Percentiles rank a stretch among this genome's conserved stretches.
Conservation (phyloP, 2,329 filamentous ascomycete genomes). For the Hyphodiscus sp. region DNA sequence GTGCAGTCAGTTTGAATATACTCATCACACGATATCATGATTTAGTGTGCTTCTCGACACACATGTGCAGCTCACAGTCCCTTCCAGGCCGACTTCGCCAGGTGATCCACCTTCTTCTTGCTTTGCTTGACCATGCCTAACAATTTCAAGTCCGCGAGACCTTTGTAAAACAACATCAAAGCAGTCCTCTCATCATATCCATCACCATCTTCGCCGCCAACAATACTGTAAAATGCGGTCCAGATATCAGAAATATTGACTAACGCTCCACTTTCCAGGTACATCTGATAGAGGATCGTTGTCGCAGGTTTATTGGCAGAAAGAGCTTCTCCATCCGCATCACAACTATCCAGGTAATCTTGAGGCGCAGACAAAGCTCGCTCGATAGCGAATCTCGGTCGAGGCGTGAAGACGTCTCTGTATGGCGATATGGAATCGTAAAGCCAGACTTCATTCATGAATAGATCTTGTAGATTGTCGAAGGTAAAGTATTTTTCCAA, state of each 20-base stretch:
- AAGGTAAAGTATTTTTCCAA: conserved; percentile 42
- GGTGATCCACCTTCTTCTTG: conserved; percentile 86
- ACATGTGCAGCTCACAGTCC: conserved; percentile 48
- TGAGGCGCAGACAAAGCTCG: conserved; percentile 65
- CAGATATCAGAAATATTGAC: conserved; percentile 77
- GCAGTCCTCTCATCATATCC: conserved; percentile 47
- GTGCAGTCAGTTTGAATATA: background rate
- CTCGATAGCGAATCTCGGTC: conserved; percentile 64
- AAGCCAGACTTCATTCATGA: conserved; percentile 67
- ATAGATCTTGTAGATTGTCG: conserved; percentile 37
- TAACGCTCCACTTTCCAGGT: conserved; percentile 67
- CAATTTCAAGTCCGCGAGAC: conserved; percentile 74
- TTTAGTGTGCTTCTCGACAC: background rate
- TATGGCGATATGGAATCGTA: conserved; percentile 67
- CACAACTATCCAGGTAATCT: conserved; percentile 72
- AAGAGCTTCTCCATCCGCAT: conserved; percentile 40
- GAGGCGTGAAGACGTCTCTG: conserved; percentile 68
- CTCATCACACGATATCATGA: background rate
- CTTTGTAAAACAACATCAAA: conserved; percentile 77
- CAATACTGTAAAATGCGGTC: conserved; percentile 65
- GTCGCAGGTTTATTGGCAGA: conserved; percentile 60
- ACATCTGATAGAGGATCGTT: conserved; percentile 71
- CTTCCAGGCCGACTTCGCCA: conserved; percentile 77
- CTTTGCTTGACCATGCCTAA: conserved; percentile 85
- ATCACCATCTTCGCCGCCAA: conserved; percentile 32